Evolutionary conservation across 305 asterid genomes (phyloP).

Genomic region (Fraxinus nigra): DNA sequence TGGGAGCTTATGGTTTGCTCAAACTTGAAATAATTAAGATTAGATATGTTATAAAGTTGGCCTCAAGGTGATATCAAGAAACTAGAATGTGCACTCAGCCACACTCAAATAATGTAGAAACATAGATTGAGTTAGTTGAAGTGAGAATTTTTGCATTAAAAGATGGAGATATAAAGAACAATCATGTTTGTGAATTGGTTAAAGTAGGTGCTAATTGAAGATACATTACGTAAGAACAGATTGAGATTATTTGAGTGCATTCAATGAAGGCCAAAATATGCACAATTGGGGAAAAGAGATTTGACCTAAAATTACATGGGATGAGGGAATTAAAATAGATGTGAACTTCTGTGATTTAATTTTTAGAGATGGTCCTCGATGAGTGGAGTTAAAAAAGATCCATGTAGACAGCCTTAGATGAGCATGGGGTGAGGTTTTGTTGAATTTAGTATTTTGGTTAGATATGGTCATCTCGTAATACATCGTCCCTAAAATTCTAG

Average conservation of each 20-base stretch:
- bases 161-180: background rate
- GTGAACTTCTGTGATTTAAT: background rate
- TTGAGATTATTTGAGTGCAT: background rate
- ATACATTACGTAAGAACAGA: background rate
- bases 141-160: background rate
- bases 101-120: background rate
- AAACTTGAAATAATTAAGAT: background rate
- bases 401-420: background rate
- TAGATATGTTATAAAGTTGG: background rate
- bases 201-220: background rate
- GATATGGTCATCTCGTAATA: background rate
- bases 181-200: background rate
- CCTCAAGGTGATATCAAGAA: background rate
- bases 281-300: background rate
- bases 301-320: background rate
- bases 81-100: background rate
- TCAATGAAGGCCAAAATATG: background rate
- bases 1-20: background rate
- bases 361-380: background rate
- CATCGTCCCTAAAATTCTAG: background rate
- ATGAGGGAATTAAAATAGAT: background rate
- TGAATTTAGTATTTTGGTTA: background rate
- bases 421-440: background rate
- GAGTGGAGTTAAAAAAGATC: background rate
- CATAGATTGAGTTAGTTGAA: background rate